phyloP scores from a whole-genome alignment of 768 basidiomycete genomes.

The Pulveroboletus sp. region DNA sequence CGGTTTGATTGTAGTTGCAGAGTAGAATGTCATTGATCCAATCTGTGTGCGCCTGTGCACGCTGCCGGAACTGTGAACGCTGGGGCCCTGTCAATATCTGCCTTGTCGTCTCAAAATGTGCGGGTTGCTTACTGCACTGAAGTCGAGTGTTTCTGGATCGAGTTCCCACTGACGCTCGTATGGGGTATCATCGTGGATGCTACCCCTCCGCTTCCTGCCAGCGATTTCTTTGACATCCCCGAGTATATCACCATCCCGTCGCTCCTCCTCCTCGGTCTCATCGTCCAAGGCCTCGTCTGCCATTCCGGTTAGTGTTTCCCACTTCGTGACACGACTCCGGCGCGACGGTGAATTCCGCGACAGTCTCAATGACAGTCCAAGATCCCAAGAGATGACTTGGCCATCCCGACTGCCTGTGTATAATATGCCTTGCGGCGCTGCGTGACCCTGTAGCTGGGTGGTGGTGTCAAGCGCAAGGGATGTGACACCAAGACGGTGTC shows the following conservation, averaged over 20 bases:
- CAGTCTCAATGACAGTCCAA: slow-evolving; percentile 56
- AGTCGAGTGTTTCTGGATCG: slow-evolving; percentile 50
- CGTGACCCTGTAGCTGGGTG: slow-evolving; percentile 65
- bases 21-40: slow-evolving; percentile 96
- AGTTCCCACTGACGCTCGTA: slow-evolving; percentile 80
- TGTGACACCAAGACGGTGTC: slow-evolving; percentile 82
- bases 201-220: slow-evolving; percentile 32
- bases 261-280: slow-evolving; percentile 60
- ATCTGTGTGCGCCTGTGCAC: slow-evolving; percentile 84
- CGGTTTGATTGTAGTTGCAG: slow-evolving; percentile 87
- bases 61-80: slow-evolving; percentile 76
- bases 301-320: slow-evolving; percentile 88
- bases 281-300: slow-evolving; percentile 65
- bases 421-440: slow-evolving; percentile 76
- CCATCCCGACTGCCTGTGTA: slow-evolving; percentile 92
- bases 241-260: slow-evolving; percentile 71
- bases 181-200: slow-evolving; percentile 38
- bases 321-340: slow-evolving; percentile 39
- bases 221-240: slow-evolving; percentile 59
- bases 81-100: slow-evolving; percentile 23
- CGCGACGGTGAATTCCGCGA: slow-evolving; percentile 33
- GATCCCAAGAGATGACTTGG: slow-evolving; percentile 82
- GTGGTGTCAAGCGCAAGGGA: slow-evolving; percentile 85
- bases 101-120: slow-evolving; percentile 7
- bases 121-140: slow-evolving; percentile 43